These are phyloP conservation scores for Fusarium multiceps DNA, from an alignment of 2,329 filamentous ascomycete genomes.

Conservation along the genomic window DNA sequence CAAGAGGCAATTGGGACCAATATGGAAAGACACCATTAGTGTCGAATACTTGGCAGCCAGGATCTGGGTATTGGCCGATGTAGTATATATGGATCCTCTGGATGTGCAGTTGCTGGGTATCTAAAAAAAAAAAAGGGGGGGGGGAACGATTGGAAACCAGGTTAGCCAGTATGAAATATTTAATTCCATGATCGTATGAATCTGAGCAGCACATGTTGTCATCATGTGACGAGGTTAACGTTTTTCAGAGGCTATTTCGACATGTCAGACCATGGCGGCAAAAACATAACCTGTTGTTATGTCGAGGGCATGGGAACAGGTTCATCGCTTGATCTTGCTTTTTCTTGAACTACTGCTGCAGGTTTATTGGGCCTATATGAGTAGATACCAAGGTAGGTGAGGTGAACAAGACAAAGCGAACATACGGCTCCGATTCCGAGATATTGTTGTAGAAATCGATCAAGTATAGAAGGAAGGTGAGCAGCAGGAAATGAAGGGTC, in stretches of 20 bases:
- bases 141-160: neutral
- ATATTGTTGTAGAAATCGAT: neutral
- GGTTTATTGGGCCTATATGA: neutral
- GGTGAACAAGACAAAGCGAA: neutral
- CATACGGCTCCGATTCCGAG: neutral
- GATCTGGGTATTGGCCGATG: neutral
- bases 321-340: conserved; percentile 1
- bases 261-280: conserved; percentile 26
- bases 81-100: neutral
- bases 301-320: neutral
- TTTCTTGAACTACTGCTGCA: neutral
- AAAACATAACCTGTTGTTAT: neutral
- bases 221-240: neutral
- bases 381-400: neutral
- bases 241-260: neutral
- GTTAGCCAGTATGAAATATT: conserved; percentile 2
- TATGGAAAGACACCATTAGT: neutral
- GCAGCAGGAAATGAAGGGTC: neutral
- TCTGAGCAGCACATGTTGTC: neutral
- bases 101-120: neutral
- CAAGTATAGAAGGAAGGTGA: neutral
- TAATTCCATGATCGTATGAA: neutral
- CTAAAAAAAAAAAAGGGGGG: neutral
- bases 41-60: neutral
- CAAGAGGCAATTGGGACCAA: conserved; percentile 15